These are phyloP conservation scores for Ilyonectria mors-panacis DNA, from an alignment of 2,329 filamentous ascomycete species.

Conservation along the genomic window DNA sequence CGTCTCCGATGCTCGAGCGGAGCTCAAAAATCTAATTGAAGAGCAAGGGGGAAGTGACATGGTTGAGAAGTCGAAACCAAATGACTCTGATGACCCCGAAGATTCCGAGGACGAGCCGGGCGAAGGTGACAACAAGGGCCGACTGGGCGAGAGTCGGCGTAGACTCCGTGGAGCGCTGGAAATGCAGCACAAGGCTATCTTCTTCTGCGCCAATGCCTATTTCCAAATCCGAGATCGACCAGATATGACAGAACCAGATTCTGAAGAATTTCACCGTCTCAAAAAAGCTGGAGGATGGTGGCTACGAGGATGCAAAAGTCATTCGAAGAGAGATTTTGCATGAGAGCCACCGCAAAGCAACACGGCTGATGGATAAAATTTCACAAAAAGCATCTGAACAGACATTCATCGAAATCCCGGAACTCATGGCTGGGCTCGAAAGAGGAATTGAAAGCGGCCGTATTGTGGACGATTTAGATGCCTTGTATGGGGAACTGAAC, in stretches of 20 bases:
- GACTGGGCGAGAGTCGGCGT: constrained; percentile 72
- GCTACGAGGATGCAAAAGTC: constrained; percentile 83
- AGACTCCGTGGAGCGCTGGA: constrained; percentile 81
- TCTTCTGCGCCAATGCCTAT: constrained; percentile 87
- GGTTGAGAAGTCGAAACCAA: constrained; percentile 13
- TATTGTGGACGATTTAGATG: constrained; percentile 76
- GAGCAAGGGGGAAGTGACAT: constrained; percentile 33
- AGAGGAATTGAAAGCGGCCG: constrained; percentile 81
- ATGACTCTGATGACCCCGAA: constrained; percentile 26
- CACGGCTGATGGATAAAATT: constrained; percentile 74
- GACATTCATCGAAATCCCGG: constrained; percentile 74
- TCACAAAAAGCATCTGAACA: constrained; percentile 65
- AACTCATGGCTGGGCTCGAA: constrained; percentile 64
- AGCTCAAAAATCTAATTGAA: constrained; percentile 68
- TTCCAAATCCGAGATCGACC: constrained; percentile 86
- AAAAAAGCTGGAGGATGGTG: constrained; percentile 78
- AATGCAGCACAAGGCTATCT: constrained; percentile 84
- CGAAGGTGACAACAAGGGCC: constrained; percentile 53
- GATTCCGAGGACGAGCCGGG: constrained; percentile 55
- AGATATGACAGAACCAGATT: constrained; percentile 74
- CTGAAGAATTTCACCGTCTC: constrained; percentile 75
- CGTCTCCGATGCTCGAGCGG: constrained; percentile 75
- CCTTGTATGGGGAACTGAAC: constrained; percentile 77
- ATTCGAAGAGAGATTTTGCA: constrained; percentile 85
- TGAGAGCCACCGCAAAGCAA: constrained; percentile 59